These are phyloP conservation scores for Wickerhamia fluorescens DNA, from an alignment of 805 yeast species.

Conservation along the genomic window DNA sequence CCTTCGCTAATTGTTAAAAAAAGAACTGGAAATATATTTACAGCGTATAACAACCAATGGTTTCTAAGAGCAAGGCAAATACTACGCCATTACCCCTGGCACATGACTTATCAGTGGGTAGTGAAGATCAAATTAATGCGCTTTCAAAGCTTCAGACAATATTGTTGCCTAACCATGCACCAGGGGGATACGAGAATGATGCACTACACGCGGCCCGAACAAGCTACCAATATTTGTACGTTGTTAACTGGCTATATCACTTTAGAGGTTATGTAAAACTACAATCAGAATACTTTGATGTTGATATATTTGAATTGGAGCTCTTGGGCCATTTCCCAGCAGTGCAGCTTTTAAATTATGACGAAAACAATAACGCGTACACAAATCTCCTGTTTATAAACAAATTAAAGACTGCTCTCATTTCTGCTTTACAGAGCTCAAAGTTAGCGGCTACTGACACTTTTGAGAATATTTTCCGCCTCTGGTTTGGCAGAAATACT, in stretches of 20 bases:
- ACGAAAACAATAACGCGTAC: conserved; percentile 2
- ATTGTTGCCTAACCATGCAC: conserved; percentile 7
- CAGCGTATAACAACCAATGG: no score
- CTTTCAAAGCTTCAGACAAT: conserved; percentile 8
- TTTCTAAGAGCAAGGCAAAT: no score
- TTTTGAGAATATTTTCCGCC: conserved; percentile 28
- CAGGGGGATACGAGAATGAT: conserved; percentile 3
- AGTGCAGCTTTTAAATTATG: conserved; percentile 4
- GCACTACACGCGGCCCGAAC: conserved; percentile 9
- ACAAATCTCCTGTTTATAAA: conserved; percentile 24
- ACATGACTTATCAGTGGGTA: conserved; percentile 5
- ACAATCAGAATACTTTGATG: conserved; percentile 47
- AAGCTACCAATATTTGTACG: conserved; percentile 14
- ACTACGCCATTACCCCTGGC: conserved; percentile 3
- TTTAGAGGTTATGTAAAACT: conserved; percentile 47
- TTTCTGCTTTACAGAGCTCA: conserved; percentile 34
- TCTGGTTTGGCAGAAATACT: conserved; percentile 27
- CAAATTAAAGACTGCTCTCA: conserved; percentile 36
- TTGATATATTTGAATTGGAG: conserved; percentile 57
- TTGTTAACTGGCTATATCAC: conserved; percentile 51
- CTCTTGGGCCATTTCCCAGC: conserved; percentile 25
- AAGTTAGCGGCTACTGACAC: conserved; percentile 19
- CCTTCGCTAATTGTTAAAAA: no score
- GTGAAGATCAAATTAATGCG: conserved; percentile 6
- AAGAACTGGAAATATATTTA: no score